These are phyloP conservation scores for Alternaria dauci DNA, from an alignment of 2,329 filamentous ascomycete species.

Conservation along the genomic window DNA sequence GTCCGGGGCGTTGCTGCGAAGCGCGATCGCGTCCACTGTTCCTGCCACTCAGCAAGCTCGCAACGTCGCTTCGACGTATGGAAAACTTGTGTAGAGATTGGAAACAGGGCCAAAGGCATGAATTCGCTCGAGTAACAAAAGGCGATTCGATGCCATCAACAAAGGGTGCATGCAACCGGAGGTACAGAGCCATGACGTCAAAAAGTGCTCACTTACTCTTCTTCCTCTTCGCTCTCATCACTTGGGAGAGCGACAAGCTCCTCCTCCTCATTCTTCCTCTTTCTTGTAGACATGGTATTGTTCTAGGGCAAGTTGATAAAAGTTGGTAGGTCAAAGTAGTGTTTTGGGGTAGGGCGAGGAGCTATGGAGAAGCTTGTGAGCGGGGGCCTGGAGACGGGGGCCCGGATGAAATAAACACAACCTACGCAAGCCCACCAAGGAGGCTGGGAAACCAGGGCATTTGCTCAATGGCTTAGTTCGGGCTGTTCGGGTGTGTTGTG, in stretches of 20 bases:
- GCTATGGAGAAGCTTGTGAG: slow-evolving; percentile 18
- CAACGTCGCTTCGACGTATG: slow-evolving; percentile 9
- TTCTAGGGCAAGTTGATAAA: slow-evolving; percentile 25
- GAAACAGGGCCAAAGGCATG: slow-evolving; percentile 14
- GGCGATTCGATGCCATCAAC: slow-evolving; percentile 30
- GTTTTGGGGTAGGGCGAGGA: slow-evolving; percentile 20
- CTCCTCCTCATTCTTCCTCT: slow-evolving; percentile 56
- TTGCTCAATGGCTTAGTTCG: slow-evolving; percentile 39
- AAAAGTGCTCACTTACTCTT: slow-evolving; percentile 51
- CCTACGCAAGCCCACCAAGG: slow-evolving; percentile 32
- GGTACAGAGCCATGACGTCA: slow-evolving; percentile 49
- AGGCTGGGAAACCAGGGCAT: slow-evolving; percentile 39
- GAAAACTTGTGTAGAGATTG: slow-evolving; percentile 29
- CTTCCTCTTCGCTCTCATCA: slow-evolving; percentile 55
- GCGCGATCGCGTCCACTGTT: background rate
- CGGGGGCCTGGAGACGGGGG: slow-evolving; percentile 29
- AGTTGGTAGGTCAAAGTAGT: slow-evolving; percentile 22
- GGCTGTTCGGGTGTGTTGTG: slow-evolving; percentile 13
- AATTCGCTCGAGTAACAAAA: slow-evolving; percentile 19
- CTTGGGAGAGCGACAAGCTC: slow-evolving; percentile 56
- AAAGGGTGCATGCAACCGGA: slow-evolving; percentile 30
- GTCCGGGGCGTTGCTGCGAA: background rate
- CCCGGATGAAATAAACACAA: slow-evolving; percentile 38
- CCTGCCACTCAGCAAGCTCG: slow-evolving; percentile 26
- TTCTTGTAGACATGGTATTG: slow-evolving; percentile 51